Base-by-base conservation (phyloP, 768 basidiomycete species). In the Ramaria sp. region DNA sequence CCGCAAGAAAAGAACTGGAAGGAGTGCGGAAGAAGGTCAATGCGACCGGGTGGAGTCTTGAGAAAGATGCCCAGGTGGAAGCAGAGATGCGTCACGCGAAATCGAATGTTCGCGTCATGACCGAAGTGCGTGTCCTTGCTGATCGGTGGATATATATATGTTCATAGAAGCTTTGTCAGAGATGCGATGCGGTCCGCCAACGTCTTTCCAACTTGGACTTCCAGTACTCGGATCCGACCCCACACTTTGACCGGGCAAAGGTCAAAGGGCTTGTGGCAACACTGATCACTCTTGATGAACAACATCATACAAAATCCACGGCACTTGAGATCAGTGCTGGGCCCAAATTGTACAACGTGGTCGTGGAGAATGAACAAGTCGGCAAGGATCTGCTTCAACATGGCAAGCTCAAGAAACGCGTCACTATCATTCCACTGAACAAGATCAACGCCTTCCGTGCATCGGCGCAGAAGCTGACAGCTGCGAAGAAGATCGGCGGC, bases 321-420 rank as follows among this genome's bases (percentile, higher is more conserved):
- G 96, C 96, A 2, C 77, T 98, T 4, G 96, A 99, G 69, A 85
- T 97, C 60, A 83, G 89, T 17, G 94, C 93, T 0, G 93, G 93
- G 0, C 84, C 81, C 0, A 88, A 86, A 61, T 75, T 99, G 9
- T 96, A 88, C 71, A 91, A 98, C 61, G 91, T 98, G 38, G 88
- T 98, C 27, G 89, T 98, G 7, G 84, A 94, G 61, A 84, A 95
- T 65, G 93, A 97, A 70, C 79, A 79, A 56, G 81, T 94, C 46
- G 94, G 92, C 30, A 88, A 87, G 63, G 83, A 88, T 30, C 77
- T 98, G 24, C 72, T 98, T 48, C 80, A 87, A 66, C 82, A 86
- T 48, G 84, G 85, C 9, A 73, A 75, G 50, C 79, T 98, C 62
- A 85, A 81, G 73, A 91, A 87, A 69, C 82, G 93, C 19, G 88